phyloP scores from a whole-genome alignment of 192 early-diverging fungal genomes.

The Entomortierella lignicola region DNA sequence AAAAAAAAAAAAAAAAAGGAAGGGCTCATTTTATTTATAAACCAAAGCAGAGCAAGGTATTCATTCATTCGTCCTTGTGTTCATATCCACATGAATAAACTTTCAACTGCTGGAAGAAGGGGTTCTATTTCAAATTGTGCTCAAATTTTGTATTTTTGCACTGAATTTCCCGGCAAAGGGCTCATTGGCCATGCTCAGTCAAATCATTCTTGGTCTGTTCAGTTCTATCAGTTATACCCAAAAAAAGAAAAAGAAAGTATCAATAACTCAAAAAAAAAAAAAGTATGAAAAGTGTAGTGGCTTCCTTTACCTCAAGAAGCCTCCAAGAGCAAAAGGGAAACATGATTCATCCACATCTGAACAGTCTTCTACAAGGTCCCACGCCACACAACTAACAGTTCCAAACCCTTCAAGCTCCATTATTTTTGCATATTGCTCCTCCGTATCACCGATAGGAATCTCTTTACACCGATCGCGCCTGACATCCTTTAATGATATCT shows the following conservation, averaged over 20 bases:
- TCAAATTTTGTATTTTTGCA: too few relatives aligned
- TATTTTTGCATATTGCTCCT: slow-evolving; percentile 1
- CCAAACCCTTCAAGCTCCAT: slow-evolving; percentile 11
- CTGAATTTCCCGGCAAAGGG: too few relatives aligned
- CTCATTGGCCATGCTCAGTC: too few relatives aligned
- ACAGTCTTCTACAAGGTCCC: not conserved
- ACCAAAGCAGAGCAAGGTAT: too few relatives aligned
- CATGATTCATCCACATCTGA: not conserved
- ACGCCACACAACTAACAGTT: slow-evolving; percentile 27
- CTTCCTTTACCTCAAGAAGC: slow-evolving; percentile 7
- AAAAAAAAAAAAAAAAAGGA: not conserved
- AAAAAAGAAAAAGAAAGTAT: too few relatives aligned
- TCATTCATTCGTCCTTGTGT: too few relatives aligned
- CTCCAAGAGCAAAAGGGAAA: not conserved
- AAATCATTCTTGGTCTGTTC: not conserved
- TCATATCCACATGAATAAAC: too few relatives aligned
- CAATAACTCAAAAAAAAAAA: too few relatives aligned
- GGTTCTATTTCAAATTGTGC: too few relatives aligned
- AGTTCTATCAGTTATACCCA: too few relatives aligned
- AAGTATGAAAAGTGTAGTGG: not conserved
- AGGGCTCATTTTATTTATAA: not conserved
- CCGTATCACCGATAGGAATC: not conserved
- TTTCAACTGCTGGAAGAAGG: too few relatives aligned
- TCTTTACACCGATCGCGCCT: not conserved
- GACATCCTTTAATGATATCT: slow-evolving; percentile 10